Conservation (phyloP, 163 green algal genomes). For the Trebouxia gelatinosa region DNA sequence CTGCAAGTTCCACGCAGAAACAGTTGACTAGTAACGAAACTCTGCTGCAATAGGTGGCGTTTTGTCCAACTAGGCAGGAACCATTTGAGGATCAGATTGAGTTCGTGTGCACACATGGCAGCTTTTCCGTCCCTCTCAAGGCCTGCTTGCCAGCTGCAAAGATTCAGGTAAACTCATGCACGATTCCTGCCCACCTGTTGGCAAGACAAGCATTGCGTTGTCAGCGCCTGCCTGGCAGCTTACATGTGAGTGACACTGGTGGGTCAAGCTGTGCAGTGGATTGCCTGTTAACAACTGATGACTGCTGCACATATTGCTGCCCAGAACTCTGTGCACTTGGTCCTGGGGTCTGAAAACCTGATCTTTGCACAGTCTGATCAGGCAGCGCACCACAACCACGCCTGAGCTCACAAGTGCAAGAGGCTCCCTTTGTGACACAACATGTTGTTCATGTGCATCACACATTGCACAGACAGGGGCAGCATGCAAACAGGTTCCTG, state of each 20-base stretch:
- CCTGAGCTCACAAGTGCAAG: not conserved
- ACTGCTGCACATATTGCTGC: not conserved
- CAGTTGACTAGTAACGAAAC: too few species aligned
- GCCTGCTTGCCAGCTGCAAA: slow-evolving; percentile 30
- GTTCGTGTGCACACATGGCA: slow-evolving; percentile 42
- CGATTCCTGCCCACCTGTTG: too few species aligned
- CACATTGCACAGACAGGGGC: too few species aligned
- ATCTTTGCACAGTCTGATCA: not conserved
- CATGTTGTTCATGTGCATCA: not conserved
- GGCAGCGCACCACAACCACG: not conserved
- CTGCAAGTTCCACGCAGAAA: too few species aligned
- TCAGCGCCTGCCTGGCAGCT: too few species aligned
- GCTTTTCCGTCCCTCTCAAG: slow-evolving; percentile 32
- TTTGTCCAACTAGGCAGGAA: slow-evolving; percentile 58
- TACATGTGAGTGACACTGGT: too few species aligned
- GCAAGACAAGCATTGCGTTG: too few species aligned
- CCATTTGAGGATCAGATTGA: slow-evolving; percentile 62
- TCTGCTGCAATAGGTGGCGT: slow-evolving; percentile 67
- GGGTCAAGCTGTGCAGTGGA: not conserved
- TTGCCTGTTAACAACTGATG: not conserved
- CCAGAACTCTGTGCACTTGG: not conserved
- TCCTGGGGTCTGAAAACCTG: not conserved
- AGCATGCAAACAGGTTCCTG: too few species aligned
- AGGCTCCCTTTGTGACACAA: not conserved
- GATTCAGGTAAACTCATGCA: not conserved